phyloP scores from a whole-genome alignment of 2,329 filamentous ascomycete genomes.

The Botrytis fabae region DNA sequence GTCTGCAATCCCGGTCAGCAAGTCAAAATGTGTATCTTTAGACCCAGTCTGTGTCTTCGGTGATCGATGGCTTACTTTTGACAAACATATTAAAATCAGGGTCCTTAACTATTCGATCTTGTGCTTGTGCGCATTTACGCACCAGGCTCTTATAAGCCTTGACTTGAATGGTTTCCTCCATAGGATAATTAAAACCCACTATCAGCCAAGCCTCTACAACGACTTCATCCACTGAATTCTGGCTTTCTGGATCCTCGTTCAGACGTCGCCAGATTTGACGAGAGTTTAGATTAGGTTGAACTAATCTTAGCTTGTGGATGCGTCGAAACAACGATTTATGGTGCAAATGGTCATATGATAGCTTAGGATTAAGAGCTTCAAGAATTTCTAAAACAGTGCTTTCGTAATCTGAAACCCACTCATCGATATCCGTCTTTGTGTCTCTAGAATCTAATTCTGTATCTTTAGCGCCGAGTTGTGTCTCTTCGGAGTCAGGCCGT shows the following conservation, averaged over 20 bases:
- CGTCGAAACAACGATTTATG: neutral
- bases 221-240: neutral
- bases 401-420: neutral
- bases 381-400: neutral
- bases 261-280: neutral
- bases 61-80: neutral
- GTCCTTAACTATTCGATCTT: neutral
- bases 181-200: neutral
- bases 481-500: neutral
- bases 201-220: neutral
- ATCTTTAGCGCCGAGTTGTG: neutral
- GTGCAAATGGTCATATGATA: neutral
- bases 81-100: neutral
- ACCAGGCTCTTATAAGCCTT: neutral
- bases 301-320: neutral
- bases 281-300: neutral
- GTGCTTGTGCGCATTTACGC: too few species aligned
- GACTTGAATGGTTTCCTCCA: neutral
- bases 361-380: neutral
- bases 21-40: neutral
- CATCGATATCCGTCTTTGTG: neutral
- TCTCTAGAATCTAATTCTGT: neutral
- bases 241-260: neutral
- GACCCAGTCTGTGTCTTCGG: neutral
- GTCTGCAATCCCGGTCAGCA: neutral